Conservation (phyloP, 176 grass and related monocot genomes). For the Hyparrhenia diplandra region DNA sequence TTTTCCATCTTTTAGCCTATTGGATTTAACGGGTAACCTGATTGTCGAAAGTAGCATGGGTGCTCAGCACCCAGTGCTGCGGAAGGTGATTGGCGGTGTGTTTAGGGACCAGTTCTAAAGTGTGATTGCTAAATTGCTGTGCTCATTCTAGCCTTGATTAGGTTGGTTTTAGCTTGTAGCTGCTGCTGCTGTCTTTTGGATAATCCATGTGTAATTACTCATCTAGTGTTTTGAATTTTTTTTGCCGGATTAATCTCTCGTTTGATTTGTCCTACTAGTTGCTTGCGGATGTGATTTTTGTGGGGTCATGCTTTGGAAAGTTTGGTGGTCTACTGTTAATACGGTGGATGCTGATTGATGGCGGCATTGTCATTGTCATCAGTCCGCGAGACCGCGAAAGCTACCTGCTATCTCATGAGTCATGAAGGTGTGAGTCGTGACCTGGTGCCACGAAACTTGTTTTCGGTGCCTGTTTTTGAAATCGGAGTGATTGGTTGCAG, state of each 20-base stretch:
- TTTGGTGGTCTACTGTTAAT: constrained; percentile 12
- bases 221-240: constrained; percentile 9
- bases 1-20: constrained; percentile 28
- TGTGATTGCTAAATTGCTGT: constrained; percentile 41
- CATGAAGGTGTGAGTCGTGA: too few species aligned
- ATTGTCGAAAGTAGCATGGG: constrained; percentile 2
- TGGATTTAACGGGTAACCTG: constrained; percentile 36
- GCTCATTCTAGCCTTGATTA: constrained; percentile 30
- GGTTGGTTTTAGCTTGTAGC: constrained; percentile 35
- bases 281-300: not conserved
- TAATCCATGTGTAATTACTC: constrained; percentile 49
- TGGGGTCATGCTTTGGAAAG: not conserved
- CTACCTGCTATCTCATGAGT: too few species aligned
- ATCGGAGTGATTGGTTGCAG: not conserved
- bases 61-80: not conserved
- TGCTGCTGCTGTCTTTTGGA: not conserved
- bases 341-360: not conserved
- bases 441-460: constrained; percentile 17
- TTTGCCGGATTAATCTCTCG: not conserved
- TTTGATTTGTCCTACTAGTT: not conserved
- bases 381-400: constrained; percentile 8
- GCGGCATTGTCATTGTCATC: not conserved
- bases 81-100: constrained; percentile 23
- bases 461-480: constrained; percentile 25
- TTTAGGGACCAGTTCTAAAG: constrained; percentile 33